Evolutionary conservation across 768 basidiomycete genomes (phyloP).

Genomic region (Boletus vinaceobasis): DNA sequence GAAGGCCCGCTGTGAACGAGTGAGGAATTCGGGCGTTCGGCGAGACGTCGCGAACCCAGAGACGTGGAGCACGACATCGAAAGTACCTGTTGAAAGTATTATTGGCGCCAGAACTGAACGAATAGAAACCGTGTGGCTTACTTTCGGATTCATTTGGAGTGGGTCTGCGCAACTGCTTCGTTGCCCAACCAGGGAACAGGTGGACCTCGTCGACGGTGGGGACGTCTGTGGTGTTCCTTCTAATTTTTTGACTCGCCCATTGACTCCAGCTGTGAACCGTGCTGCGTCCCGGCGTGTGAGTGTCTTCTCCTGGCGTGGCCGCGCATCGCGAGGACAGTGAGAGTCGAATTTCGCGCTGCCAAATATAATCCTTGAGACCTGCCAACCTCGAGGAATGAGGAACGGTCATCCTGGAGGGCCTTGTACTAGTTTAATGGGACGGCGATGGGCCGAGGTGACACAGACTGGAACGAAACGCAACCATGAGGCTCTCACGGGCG

Average conservation of each 20-base stretch:
- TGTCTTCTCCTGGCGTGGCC: constrained; percentile 17
- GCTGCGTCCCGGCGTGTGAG: constrained; percentile 19
- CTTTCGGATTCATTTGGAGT: constrained; percentile 25
- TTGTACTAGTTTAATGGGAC: constrained; percentile 3
- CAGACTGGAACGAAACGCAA: constrained; percentile 6
- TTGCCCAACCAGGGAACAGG: constrained; percentile 83
- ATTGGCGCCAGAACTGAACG: background rate
- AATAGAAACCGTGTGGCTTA: constrained; percentile 3
- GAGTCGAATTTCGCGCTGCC: constrained; percentile 40
- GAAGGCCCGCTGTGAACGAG: constrained; percentile 74
- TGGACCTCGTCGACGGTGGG: constrained; percentile 45
- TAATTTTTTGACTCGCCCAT: constrained; percentile 63
- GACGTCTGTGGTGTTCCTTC: constrained; percentile 22
- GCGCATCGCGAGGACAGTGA: constrained; percentile 19
- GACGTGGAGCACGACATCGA: constrained; percentile 69
- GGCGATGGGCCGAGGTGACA: background rate
- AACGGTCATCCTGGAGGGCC: constrained; percentile 21
- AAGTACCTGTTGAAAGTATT: constrained; percentile 40
- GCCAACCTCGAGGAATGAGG: constrained; percentile 33
- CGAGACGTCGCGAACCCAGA: constrained; percentile 73
- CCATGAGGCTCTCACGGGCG: constrained; percentile 8
- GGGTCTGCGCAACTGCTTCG: constrained; percentile 41
- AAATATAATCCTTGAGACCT: constrained; percentile 49
- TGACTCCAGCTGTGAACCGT: constrained; percentile 49
- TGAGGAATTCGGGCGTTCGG: constrained; percentile 55